Conservation (phyloP, 164 flowering plant species). For the Hamamelis virginiana region DNA sequence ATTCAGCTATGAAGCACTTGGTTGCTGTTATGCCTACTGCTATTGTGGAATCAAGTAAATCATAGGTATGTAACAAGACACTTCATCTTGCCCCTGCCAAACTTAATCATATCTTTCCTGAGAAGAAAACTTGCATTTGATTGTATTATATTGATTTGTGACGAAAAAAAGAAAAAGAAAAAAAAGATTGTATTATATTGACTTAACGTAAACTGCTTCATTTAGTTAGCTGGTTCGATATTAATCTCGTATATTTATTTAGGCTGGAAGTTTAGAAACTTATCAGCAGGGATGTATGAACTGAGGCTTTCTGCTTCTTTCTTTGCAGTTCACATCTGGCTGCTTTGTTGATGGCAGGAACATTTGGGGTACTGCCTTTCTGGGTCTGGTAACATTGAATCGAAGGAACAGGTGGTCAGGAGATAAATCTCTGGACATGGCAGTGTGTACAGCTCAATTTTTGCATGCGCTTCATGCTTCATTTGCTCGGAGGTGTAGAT, state of each 20-base stretch:
- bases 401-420: background rate
- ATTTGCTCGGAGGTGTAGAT: background rate
- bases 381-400: background rate
- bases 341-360: background rate
- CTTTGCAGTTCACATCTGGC: background rate
- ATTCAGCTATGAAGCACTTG: background rate
- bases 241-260: too few relatives aligned
- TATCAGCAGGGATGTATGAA: background rate
- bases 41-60: background rate
- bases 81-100: background rate
- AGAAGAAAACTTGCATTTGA: background rate
- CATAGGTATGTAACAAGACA: constrained; percentile 11
- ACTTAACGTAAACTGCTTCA: background rate
- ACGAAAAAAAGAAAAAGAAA: too few relatives aligned
- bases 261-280: too few relatives aligned
- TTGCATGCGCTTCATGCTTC: background rate
- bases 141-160: too few relatives aligned
- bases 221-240: too few relatives aligned
- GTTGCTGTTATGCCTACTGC: constrained; percentile 1
- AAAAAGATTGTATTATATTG: too few relatives aligned
- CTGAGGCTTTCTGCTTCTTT: background rate
- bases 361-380: background rate
- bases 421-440: background rate
- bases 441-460: background rate
- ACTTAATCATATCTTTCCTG: background rate